Evolutionary conservation across 768 basidiomycete species (phyloP).

Genomic region (Candolleomyces efflorescens): DNA sequence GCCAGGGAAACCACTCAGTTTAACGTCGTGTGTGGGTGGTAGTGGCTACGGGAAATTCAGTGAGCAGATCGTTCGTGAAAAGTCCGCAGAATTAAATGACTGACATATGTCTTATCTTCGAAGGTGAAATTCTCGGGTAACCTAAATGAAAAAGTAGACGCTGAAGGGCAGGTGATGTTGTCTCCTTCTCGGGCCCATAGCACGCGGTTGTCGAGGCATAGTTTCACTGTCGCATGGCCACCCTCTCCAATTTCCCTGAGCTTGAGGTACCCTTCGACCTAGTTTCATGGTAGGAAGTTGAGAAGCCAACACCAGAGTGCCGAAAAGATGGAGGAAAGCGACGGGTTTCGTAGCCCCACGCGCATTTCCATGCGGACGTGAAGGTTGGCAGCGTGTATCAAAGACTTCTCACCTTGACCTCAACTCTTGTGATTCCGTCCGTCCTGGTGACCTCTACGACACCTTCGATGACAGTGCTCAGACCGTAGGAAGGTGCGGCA

Average conservation of each 20-base stretch:
- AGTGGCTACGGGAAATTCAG: conserved; percentile 42
- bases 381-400: not conserved
- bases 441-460: conserved; percentile 49
- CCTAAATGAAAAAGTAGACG: conserved; percentile 48
- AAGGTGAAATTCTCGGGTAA: conserved; percentile 58
- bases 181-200: conserved; percentile 55
- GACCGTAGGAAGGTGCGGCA: conserved; percentile 55
- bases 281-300: conserved; percentile 4
- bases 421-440: conserved; percentile 54
- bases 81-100: conserved; percentile 19
- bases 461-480: conserved; percentile 49
- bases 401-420: conserved; percentile 48
- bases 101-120: conserved; percentile 55
- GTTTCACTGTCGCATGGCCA: conserved; percentile 47
- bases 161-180: conserved; percentile 44
- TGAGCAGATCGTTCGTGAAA: not conserved
- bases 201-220: conserved; percentile 47
- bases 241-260: conserved; percentile 64
- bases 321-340: not conserved
- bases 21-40: conserved; percentile 67
- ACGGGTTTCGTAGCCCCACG: not conserved
- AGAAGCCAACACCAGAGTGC: not conserved
- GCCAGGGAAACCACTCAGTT: conserved; percentile 67
- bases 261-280: conserved; percentile 60
- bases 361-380: not conserved